These are phyloP conservation scores for Chytridiales sp. DNA, from an alignment of 371 early-diverging fungal genomes.

Conservation along the genomic window DNA sequence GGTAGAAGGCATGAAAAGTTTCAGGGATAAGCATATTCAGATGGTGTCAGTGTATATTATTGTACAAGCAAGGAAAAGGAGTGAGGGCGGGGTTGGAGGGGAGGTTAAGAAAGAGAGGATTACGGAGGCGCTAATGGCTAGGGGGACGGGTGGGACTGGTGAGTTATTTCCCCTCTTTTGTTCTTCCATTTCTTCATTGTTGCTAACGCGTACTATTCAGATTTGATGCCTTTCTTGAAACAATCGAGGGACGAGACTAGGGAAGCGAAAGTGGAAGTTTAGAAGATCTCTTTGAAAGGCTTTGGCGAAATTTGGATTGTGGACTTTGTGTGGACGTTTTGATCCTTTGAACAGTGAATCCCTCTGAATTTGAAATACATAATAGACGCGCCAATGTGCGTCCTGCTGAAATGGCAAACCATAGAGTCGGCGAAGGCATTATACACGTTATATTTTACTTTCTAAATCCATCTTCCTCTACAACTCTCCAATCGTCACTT, in stretches of 20 bases:
- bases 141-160: conserved; percentile 92
- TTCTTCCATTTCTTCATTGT: not conserved
- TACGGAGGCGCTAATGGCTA: conserved; percentile 30
- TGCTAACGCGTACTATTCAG: too few species aligned
- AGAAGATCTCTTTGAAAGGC: not conserved
- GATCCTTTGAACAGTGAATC: too few species aligned
- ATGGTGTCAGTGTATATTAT: conserved; percentile 91
- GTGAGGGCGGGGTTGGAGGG: conserved; percentile 39
- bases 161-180: not conserved
- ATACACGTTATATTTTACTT: too few species aligned
- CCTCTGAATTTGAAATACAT: too few species aligned
- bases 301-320: too few species aligned
- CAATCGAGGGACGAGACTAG: conserved; percentile 67
- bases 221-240: conserved; percentile 84
- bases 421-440: too few species aligned
- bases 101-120: conserved; percentile 21
- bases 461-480: not conserved
- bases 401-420: too few species aligned
- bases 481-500: not conserved
- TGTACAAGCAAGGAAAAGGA: conserved; percentile 71
- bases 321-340: too few species aligned
- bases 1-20: conserved; percentile 74
- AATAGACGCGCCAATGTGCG: too few species aligned
- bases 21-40: conserved; percentile 90
- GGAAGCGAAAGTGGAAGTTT: conserved; percentile 23